phyloP scores from a whole-genome alignment of 2,329 filamentous ascomycete genomes.

The Kalaharituber pfeilii region DNA sequence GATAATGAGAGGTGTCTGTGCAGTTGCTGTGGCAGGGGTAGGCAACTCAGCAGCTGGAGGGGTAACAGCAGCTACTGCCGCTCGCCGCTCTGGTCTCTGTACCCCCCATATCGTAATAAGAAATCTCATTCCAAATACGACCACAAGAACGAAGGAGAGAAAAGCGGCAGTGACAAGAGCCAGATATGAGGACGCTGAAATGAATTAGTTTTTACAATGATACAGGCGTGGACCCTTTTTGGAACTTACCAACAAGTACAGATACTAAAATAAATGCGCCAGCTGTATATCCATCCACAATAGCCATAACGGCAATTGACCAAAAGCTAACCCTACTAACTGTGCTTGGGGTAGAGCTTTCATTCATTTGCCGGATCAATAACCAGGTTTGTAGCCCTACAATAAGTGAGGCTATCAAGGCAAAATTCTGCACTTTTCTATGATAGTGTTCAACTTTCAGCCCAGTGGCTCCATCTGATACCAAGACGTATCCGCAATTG shows the following conservation, averaged over 20 bases:
- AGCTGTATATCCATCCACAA: conserved; percentile 37
- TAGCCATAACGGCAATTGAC: conserved; percentile 43
- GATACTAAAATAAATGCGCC: conserved; percentile 21
- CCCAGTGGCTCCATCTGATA: conserved; percentile 38
- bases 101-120: conserved; percentile 22
- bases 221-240: background rate
- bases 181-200: conserved; percentile 17
- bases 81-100: conserved; percentile 19
- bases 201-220: background rate
- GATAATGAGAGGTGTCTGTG: conserved; percentile 33
- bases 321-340: conserved; percentile 48
- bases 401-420: conserved; percentile 39
- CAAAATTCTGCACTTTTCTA: conserved; percentile 40
- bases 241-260: conserved; percentile 16
- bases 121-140: conserved; percentile 22
- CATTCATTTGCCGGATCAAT: conserved; percentile 46
- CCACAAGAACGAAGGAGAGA: conserved; percentile 20
- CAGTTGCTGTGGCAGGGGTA: conserved; percentile 15
- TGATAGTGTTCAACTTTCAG: conserved; percentile 45
- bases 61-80: conserved; percentile 11
- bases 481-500: conserved; percentile 47
- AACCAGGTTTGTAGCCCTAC: conserved; percentile 44
- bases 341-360: conserved; percentile 50
- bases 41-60: conserved; percentile 9
- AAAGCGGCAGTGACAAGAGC: conserved; percentile 21